Base-by-base conservation (phyloP, 768 basidiomycete genomes). In the Lactarius akahatsu region DNA sequence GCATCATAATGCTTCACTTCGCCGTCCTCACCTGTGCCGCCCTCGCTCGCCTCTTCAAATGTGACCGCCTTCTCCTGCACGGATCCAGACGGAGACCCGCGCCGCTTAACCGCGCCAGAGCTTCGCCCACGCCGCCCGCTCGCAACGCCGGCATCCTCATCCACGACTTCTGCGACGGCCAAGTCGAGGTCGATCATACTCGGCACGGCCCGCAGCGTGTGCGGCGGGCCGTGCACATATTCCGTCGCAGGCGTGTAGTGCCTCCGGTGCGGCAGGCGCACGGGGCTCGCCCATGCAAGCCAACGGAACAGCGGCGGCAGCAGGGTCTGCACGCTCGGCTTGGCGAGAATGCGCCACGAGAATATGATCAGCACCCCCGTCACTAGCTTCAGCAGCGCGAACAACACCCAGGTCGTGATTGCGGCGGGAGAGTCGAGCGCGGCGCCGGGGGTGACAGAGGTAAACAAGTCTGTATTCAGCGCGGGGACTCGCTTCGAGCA, bases 231-330 rank as follows among this genome's bases (percentile, higher is more conserved):
- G 32, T 76, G 81, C 36, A 81, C 82, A 76, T 97, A 97, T 71
- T 95, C 94, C 71, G 94, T 94, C 36, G 95, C 92, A 34, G 94
- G 90, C 6, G 88, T 91, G 75, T 98, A 97, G 77, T 93, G 94
- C 18, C 93, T 82, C 11, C 96, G 84, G 67, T 87, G 86, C 0
- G 96, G 96, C 4, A 98, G 84, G 9, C 80, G 80, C 72, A 92
- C 83, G 45, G 85, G 80, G 13, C 68, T 69, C 6, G 68, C 68
- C 34, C 81, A 83, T 9, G 91, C 82, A 67, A 92, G 80, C 55
- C 86, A 78, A 65, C 96, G 89, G 82, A 94, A 97, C 20, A 87
- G 80, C 0, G 94, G 92, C 0, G 96, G 96, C 0, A 98, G 85
- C 55, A 89, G 77, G 8, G 85, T 72, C 71, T 93, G 91, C 23